Conservation (phyloP, 2,329 filamentous ascomycete species). For the Ophiostoma angusticollis region DNA sequence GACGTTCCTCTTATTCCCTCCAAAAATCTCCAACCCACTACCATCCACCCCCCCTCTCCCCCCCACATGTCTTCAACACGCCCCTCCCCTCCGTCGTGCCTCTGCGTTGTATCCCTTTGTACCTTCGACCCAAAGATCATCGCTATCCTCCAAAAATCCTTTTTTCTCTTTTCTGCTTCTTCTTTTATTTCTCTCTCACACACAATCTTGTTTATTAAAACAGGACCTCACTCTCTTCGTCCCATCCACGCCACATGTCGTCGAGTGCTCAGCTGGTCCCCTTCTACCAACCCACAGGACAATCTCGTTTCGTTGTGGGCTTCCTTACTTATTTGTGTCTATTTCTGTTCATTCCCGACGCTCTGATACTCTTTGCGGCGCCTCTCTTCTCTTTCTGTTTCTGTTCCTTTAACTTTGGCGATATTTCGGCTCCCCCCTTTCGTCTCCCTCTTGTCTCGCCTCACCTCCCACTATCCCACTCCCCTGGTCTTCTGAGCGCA, state of each 20-base stretch:
- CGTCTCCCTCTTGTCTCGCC: neutral
- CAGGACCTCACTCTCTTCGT: slow-evolving; percentile 8
- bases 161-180: neutral
- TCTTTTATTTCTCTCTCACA: slow-evolving; percentile 1
- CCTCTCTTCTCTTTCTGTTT: neutral
- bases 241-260: slow-evolving; percentile 8
- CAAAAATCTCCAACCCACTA: too few relatives aligned
- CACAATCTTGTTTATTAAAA: slow-evolving; percentile 8
- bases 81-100: too few relatives aligned
- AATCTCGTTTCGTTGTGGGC: slow-evolving; percentile 3
- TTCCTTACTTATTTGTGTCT: slow-evolving; percentile 2
- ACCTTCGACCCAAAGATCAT: too few relatives aligned
- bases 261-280: slow-evolving; percentile 10
- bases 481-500: neutral
- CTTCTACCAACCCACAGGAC: neutral
- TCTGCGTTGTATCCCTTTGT: too few relatives aligned
- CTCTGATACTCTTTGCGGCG: neutral
- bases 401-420: neutral
- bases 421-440: neutral
- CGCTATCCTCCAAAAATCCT: neutral
- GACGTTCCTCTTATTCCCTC: too few relatives aligned
- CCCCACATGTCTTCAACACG: too few relatives aligned
- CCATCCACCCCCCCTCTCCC: too few relatives aligned
- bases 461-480: neutral
- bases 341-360: slow-evolving; percentile 2